Evolutionary conservation across 1,139 yeast species (phyloP), one percentile per base, ranked within the genome.

Genomic region (Zhuliangozyma parablackwelliae): DNA sequence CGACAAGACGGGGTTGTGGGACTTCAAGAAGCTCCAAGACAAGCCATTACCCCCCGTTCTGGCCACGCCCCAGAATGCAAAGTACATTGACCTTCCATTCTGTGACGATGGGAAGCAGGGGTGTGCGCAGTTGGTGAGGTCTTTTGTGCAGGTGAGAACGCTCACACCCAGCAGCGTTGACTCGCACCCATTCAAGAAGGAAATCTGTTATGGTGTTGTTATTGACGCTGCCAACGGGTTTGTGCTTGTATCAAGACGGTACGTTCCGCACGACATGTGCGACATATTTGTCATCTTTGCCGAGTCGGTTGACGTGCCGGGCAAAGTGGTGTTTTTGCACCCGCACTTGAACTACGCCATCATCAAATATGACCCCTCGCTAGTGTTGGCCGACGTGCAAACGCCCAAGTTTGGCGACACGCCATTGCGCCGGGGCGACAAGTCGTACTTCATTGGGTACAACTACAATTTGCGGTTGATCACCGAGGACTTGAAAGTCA

Each of bases 271-370:
- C 60, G 95, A 86, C 50, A 71, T 90, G 59, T 72, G 88, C 49
- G 96, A 89, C 57, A 72, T 88, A 20, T 72, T 79, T 36, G 72
- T 90, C 23, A 80, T 90, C 3, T 79, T 90, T 54, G 96, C 96
- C 5, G 96, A 89, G 47, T 82, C 95, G 2, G 77, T 87, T 16
- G 80, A 83, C 47, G 75, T 89, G 16, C 89, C 95, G 0, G 97
- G 84, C 1, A 71, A 79, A 43, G 92, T 88, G 23, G 82, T 81
- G 23, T 89, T 88, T 51, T 66, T 88, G 51, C 97, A 90, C 54
- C 97, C 97, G 26, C 79, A 86, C 36, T 88, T 84, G 51, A 89
- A 89, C 51, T 88, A 85, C 59, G 90, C 95, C 1, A 78, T 90
- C 38, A 70, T 89, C 27, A 78, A 86, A 56, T 90, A 87, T 55